phyloP scores from a whole-genome alignment of 352 stramenopile genomes.

The Saprolegnia parasitica region DNA sequence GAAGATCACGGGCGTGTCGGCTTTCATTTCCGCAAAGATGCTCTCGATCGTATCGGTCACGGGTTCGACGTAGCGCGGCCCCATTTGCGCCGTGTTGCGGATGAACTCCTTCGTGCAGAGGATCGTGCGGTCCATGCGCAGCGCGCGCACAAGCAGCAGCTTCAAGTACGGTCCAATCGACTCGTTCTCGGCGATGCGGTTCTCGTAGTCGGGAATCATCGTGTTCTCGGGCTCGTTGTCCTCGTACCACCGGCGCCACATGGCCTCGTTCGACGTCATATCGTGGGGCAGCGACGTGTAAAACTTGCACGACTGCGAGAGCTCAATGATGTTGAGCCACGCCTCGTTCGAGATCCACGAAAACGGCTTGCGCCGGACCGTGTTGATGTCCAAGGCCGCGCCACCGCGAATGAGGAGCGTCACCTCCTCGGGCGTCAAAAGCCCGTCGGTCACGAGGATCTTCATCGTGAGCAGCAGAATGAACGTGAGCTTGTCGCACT shows the following conservation, averaged over 20 bases:
- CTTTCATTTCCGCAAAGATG: conserved; percentile 96
- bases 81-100: conserved; percentile 95
- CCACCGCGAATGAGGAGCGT: conserved; percentile 94
- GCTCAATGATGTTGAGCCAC: conserved; percentile 97
- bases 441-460: conserved; percentile 93
- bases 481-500: conserved; percentile 98
- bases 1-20: conserved; percentile 96
- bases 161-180: conserved; percentile 96
- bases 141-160: conserved; percentile 93
- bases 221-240: conserved; percentile 96
- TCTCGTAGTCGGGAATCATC: conserved; percentile 94
- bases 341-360: conserved; percentile 96
- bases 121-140: conserved; percentile 97
- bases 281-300: conserved; percentile 95
- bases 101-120: conserved; percentile 98
- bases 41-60: conserved; percentile 99
- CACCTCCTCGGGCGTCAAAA: conserved; percentile 93
- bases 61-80: conserved; percentile 94
- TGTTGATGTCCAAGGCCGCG: conserved; percentile 96
- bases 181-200: conserved; percentile 88
- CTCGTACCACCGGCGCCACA: conserved; percentile 97
- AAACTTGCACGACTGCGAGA: conserved; percentile 95
- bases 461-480: conserved; percentile 97
- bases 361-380: conserved; percentile 94
- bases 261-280: conserved; percentile 94